phyloP scores from a whole-genome alignment of 2,329 filamentous ascomycete species.

The Tolypocladium ophioglossoides region DNA sequence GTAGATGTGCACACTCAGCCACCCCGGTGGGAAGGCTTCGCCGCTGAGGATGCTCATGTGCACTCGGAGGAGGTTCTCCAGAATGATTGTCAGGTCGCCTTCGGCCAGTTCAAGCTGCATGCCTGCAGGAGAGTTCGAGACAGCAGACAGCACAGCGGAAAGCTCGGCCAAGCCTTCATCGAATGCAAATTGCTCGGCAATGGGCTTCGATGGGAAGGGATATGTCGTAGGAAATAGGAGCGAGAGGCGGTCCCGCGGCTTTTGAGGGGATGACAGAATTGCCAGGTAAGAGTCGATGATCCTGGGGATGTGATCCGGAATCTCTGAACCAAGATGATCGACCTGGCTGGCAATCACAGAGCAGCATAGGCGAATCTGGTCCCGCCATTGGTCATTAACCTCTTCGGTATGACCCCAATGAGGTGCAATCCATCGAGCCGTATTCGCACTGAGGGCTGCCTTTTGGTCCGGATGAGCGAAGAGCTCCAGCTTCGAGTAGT shows the following conservation, averaged over 20 bases:
- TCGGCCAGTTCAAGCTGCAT: conserved; percentile 67
- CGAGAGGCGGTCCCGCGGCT: conserved; percentile 59
- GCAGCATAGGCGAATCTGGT: conserved; percentile 88
- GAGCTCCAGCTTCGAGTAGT: conserved; percentile 73
- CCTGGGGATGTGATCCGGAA: conserved; percentile 82
- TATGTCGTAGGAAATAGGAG: conserved; percentile 84
- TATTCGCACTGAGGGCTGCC: conserved; percentile 65
- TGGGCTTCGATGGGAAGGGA: conserved; percentile 69
- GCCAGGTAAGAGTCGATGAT: conserved; percentile 81
- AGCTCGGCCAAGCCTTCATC: conserved; percentile 86
- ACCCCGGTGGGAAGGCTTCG: conserved; percentile 78
- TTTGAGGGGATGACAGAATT: conserved; percentile 48
- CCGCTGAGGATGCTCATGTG: conserved; percentile 83
- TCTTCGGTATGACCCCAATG: conserved; percentile 76
- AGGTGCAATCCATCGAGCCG: conserved; percentile 80
- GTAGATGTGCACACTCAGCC: conserved; percentile 89
- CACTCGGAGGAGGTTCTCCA: conserved; percentile 72
- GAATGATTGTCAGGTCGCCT: conserved; percentile 61
- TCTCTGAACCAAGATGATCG: conserved; percentile 65
- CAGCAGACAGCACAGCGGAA: conserved; percentile 73
- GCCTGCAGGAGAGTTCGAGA: conserved; percentile 60
- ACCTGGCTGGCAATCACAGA: conserved; percentile 84
- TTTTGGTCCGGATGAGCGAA: conserved; percentile 73
- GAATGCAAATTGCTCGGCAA: conserved; percentile 51
- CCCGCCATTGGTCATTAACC: conserved; percentile 77